Evolutionary conservation across 148 eudicot species (phyloP).

Genomic region (Camellia lanceoleosa): DNA sequence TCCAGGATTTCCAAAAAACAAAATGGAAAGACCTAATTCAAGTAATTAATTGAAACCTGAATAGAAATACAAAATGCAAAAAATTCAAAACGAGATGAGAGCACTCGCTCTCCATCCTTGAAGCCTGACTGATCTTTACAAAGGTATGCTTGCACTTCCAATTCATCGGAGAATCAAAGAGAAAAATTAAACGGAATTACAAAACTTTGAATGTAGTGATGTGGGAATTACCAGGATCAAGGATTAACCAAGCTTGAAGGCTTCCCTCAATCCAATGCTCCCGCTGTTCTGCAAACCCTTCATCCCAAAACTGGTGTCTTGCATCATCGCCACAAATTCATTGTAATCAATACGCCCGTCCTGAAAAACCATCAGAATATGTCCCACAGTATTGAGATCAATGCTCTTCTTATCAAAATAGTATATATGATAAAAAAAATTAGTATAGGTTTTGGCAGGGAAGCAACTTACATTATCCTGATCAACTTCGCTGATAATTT

Average conservation of each 20-base stretch:
- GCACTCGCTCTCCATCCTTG: slow-evolving; percentile 10
- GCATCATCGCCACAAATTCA: slow-evolving; percentile 66
- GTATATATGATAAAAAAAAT: not conserved
- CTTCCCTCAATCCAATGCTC: slow-evolving; percentile 28
- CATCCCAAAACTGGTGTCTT: slow-evolving; percentile 33
- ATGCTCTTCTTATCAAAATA: not conserved
- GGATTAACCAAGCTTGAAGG: slow-evolving; percentile 24
- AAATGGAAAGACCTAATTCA: not conserved
- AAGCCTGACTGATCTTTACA: slow-evolving; percentile 19
- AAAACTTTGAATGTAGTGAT: not conserved
- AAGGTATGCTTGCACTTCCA: slow-evolving; percentile 6
- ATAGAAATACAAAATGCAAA: slow-evolving; percentile 4
- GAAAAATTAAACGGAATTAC: slow-evolving; percentile 4
- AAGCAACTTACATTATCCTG: slow-evolving; percentile 44
- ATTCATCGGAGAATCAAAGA: not conserved
- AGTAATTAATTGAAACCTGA: not conserved
- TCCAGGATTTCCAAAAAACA: not conserved
- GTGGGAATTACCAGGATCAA: not conserved
- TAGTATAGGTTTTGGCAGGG: not conserved
- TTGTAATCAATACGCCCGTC: slow-evolving; percentile 66
- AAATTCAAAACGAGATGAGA: not conserved
- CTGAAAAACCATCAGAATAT: slow-evolving; percentile 24
- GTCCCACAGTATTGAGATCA: not conserved
- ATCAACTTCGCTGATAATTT: slow-evolving; percentile 58
- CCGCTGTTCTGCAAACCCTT: slow-evolving; percentile 22